Evolutionary conservation across 2,329 filamentous ascomycete genomes (phyloP), one percentile per base, ranked within the genome.

Genomic region (Arthrobotrys conoides): DNA sequence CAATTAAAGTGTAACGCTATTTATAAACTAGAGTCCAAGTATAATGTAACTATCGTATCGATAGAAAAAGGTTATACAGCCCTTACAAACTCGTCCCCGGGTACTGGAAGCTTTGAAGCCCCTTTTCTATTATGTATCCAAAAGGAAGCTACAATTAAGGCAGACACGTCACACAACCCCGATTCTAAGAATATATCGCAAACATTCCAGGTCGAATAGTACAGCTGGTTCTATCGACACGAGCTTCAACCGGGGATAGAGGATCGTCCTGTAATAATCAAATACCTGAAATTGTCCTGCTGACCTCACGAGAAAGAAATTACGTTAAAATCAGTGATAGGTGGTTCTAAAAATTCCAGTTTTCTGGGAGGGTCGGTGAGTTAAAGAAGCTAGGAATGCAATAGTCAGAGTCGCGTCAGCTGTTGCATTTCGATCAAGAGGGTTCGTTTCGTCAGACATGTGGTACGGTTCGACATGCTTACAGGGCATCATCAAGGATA

Each of bases 71-170:
- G 4, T 2, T 38, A 36, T 36, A 38, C n/a, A 38, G 9, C 12
- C n/a, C n/a, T n/a, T n/a, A n/a, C n/a, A n/a, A 38, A 46, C n/a
- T 22, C 36, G 55, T n/a, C n/a, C 59, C 70, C 67, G 67, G 59
- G 57, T 63, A 18, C 44, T 30, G 27, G 64, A 64, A 76, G 64
- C 64, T 70, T 76, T 61, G 49, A 36, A 71, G 20, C 46, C 61
- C 69, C 69, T 6, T 18, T 64, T 63, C 24, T 18, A 12, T 24
- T 18, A 8, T 24, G 59, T 66, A 59, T 67, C 38, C 16, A 76
- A 65, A 30, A 64, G 72, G 72, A 76, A 76, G 66, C 30, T 76
- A 24, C 14, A 5, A 64, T 46, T 1, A 76, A 76, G 64, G 71
- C 71, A 76, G 66, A 71, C 72, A 66, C 66, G 38, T 70, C 65